Evolutionary conservation across 1,284 basidiomycete genomes (phyloP).

Genomic region (Wallemia hederae): DNA sequence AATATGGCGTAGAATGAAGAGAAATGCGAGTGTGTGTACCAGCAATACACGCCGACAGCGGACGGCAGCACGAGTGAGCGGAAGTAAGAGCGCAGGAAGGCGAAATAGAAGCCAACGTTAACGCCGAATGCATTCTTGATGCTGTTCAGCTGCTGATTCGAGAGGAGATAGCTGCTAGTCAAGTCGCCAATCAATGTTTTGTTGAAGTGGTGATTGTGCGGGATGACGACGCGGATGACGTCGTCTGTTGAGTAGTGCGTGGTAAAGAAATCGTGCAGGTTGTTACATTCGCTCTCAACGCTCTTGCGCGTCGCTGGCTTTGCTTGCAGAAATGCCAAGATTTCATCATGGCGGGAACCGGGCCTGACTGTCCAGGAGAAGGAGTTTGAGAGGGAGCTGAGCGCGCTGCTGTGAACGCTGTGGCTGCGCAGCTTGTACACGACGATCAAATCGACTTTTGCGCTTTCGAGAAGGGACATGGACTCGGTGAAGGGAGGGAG

Average conservation of each 20-base stretch:
- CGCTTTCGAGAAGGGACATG: no score
- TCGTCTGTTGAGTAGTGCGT: neutral
- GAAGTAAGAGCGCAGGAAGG: conserved; percentile 59
- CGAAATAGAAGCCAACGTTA: conserved; percentile 64
- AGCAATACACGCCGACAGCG: conserved; percentile 28
- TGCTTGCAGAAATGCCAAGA: neutral
- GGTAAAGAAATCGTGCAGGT: neutral
- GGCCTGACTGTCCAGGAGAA: neutral
- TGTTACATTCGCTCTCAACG: neutral
- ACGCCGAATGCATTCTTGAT: conserved; percentile 31
- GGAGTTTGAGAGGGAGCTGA: neutral
- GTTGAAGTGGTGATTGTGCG: neutral
- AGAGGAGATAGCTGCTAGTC: neutral
- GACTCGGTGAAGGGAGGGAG: no score
- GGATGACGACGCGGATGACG: neutral
- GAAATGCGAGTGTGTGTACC: conserved; percentile 36
- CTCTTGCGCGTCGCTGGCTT: neutral
- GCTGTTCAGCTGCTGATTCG: neutral
- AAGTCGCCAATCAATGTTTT: neutral
- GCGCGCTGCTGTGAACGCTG: neutral
- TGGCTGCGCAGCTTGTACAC: neutral
- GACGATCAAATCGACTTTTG: neutral
- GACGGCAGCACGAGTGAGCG: conserved; percentile 40
- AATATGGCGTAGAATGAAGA: conserved; percentile 45
- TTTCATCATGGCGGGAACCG: neutral